These are phyloP conservation scores for Sphaerulina musiva DNA, from an alignment of 2,329 filamentous ascomycete species.

Conservation along the genomic window DNA sequence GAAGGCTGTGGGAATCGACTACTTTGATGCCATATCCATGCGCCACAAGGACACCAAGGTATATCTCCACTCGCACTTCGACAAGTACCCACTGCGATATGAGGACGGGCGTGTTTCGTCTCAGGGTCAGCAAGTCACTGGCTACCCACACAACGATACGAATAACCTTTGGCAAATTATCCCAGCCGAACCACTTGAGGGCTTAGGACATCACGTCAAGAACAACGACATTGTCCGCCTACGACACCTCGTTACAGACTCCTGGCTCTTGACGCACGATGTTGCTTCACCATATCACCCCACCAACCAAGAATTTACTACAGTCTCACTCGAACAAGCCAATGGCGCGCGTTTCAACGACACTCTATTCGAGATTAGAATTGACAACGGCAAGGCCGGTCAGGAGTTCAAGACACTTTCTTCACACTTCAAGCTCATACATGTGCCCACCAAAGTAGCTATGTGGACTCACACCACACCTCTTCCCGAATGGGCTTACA, in stretches of 20 bases:
- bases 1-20: constrained; percentile 78
- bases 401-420: constrained; percentile 87
- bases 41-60: constrained; percentile 96
- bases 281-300: constrained; percentile 94
- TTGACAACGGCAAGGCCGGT: constrained; percentile 73
- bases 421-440: constrained; percentile 91
- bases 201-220: constrained; percentile 59
- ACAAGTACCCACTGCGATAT: constrained; percentile 86
- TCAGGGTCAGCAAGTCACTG: constrained; percentile 94
- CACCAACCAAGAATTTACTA: constrained; percentile 98
- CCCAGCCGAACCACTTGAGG: constrained; percentile 54
- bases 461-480: constrained; percentile 98
- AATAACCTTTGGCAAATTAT: constrained; percentile 98
- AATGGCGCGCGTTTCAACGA: constrained; percentile 72
- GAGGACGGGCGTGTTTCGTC: constrained; percentile 96
- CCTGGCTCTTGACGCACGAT: constrained; percentile 84
- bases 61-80: constrained; percentile 87
- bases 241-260: constrained; percentile 78
- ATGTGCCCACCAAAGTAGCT: constrained; percentile 89
- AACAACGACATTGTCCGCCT: constrained; percentile 83
- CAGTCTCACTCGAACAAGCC: constrained; percentile 65
- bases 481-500: constrained; percentile 94
- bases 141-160: constrained; percentile 95
- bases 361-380: constrained; percentile 84
- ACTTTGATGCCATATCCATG: constrained; percentile 80